phyloP scores from a whole-genome alignment of 2,329 filamentous ascomycete species.

The Plectosphaerella plurivora region DNA sequence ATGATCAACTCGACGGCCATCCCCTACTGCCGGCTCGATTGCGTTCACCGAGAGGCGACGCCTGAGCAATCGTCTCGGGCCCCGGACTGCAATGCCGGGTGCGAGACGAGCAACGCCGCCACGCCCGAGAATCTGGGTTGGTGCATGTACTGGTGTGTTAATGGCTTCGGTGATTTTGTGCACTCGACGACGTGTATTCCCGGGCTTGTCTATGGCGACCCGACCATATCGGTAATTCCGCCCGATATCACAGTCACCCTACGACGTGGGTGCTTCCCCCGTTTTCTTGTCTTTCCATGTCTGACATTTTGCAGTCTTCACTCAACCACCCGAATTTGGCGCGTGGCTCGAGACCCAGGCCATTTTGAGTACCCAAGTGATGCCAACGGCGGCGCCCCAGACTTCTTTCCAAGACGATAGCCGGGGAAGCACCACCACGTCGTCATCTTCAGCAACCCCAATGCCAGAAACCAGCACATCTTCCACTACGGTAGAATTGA shows the following conservation, averaged over 20 bases:
- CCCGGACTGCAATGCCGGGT: not conserved
- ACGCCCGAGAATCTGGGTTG: not conserved
- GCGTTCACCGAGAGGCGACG: not conserved
- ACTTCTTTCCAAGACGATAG: too few species aligned
- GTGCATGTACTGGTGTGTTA: not conserved
- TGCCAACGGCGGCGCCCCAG: too few species aligned
- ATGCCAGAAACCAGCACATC: too few species aligned
- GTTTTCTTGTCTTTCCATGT: too few species aligned
- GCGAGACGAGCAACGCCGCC: not conserved
- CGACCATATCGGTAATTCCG: not conserved
- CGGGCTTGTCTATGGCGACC: not conserved
- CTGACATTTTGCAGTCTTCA: not conserved
- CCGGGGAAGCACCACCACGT: too few species aligned
- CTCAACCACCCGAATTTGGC: not conserved
- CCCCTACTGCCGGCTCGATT: not conserved
- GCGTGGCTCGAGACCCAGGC: not conserved
- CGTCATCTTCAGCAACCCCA: too few species aligned
- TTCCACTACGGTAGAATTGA: too few species aligned
- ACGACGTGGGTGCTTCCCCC: not conserved
- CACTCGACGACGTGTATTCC: not conserved
- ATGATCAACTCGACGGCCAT: not conserved
- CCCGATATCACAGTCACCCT: not conserved
- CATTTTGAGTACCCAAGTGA: not conserved
- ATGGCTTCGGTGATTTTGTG: not conserved
- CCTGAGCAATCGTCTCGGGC: not conserved